Percentiles rank a stretch among this genome's conserved stretches.
phyloP scores from a whole-genome alignment of 768 basidiomycete genomes.

The Macrocybe gigantea region DNA sequence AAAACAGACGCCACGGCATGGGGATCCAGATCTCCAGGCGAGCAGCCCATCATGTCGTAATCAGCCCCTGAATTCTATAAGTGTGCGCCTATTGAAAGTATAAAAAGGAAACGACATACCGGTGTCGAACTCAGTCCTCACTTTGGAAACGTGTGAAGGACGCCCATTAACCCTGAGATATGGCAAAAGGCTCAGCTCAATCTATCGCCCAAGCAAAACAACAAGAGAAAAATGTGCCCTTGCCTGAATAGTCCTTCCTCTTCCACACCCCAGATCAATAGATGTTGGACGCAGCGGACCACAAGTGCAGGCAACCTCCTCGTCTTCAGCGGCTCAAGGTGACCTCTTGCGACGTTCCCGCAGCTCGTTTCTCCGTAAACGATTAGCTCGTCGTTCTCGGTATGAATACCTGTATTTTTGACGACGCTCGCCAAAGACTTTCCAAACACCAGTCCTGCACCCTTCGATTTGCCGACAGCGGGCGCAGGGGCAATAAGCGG shows the following conservation, averaged over 20 bases:
- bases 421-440: conserved; percentile 50
- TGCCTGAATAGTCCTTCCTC: conserved; percentile 87
- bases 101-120: conserved; percentile 27
- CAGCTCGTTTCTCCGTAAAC: conserved; percentile 21
- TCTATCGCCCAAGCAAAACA: neutral
- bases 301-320: conserved; percentile 69
- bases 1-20: conserved; percentile 92
- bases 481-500: conserved; percentile 26
- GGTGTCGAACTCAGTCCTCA: conserved; percentile 79
- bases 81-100: neutral
- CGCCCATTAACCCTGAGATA: conserved; percentile 70
- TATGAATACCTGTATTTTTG: conserved; percentile 45
- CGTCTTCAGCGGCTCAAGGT: conserved; percentile 35
- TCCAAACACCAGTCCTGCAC: conserved; percentile 56
- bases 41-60: conserved; percentile 72
- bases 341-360: conserved; percentile 15
- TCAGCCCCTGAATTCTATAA: conserved; percentile 57
- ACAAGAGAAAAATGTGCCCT: conserved; percentile 16
- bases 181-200: conserved; percentile 8
- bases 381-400: conserved; percentile 13
- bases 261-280: conserved; percentile 76
- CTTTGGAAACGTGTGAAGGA: conserved; percentile 68
- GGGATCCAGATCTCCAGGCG: conserved; percentile 86
- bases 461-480: conserved; percentile 17
- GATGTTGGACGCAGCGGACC: conserved; percentile 77